Percentiles rank a stretch among this genome's conserved stretches.
Conservation (phyloP, 108 stramenopile genomes). For the Discostella pseudostelligera region DNA sequence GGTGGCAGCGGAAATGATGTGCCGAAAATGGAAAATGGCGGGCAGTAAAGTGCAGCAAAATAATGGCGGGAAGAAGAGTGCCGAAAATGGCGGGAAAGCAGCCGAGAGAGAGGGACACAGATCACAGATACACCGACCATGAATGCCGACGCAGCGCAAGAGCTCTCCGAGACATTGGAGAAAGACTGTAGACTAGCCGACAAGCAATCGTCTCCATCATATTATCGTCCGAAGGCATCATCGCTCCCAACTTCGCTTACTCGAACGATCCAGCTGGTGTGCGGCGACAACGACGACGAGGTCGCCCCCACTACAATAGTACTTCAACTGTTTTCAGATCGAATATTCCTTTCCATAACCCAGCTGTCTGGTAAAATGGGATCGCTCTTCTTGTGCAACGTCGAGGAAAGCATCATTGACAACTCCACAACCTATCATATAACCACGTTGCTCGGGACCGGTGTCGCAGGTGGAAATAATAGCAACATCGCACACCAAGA, state of each 20-base stretch:
- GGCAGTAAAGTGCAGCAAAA: too few relatives aligned
- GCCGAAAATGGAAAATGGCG: too few relatives aligned
- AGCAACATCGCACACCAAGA: slow-evolving; percentile 7
- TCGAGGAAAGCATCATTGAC: slow-evolving; percentile 47
- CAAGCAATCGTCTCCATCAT: slow-evolving; percentile 3
- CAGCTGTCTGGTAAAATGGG: slow-evolving; percentile 46
- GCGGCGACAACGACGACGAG: slow-evolving; percentile 13
- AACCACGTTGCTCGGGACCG: slow-evolving; percentile 32
- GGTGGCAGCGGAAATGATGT: too few relatives aligned
- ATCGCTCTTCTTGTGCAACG: slow-evolving; percentile 28
- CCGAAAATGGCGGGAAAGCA: too few relatives aligned
- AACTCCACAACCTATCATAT: slow-evolving; percentile 47
- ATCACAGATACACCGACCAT: not conserved
- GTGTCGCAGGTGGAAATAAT: slow-evolving; percentile 9
- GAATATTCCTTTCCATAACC: slow-evolving; percentile 40
- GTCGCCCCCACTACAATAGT: slow-evolving; percentile 18
- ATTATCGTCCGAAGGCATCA: slow-evolving; percentile 23
- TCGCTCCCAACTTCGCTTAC: slow-evolving; percentile 36
- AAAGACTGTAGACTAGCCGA: not conserved
- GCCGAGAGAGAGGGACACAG: not conserved
- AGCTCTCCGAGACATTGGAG: slow-evolving; percentile 6
- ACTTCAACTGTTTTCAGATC: slow-evolving; percentile 39
- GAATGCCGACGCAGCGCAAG: not conserved
- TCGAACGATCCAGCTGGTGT: slow-evolving; percentile 20
- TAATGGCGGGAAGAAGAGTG: too few relatives aligned